Base-by-base conservation (phyloP, 257 asterid genomes). In the Petrea volubilis region DNA sequence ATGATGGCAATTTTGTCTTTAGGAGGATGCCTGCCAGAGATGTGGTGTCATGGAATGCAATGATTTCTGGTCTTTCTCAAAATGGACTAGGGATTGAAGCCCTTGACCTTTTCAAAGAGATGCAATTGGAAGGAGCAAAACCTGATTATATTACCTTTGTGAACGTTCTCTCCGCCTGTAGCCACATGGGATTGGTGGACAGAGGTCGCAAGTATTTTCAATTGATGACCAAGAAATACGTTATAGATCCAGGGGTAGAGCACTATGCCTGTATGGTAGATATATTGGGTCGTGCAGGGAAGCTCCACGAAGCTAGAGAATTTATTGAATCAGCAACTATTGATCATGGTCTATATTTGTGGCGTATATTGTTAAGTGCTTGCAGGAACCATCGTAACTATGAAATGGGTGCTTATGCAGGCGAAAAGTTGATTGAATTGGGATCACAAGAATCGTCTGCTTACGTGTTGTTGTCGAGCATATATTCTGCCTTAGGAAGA, bases 211-310 rank as follows among this genome's bases (percentile, higher is more conserved):
- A 75, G 64, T 84, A 85, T 79, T 92, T 92, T 50, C 75, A 69
- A 21, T 71, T 62, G 80, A 92, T 92, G 90, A 67, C 83, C 2
- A 62, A 67, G 28, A 80, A 88, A 56, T 90, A 85, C 47, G 82
- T 84, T 25, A n/a, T 90, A 18, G 77, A 43, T 9, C 95, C 90
- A 6, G 66, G 78, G 43, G 67, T 88, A 7, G 98, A 90, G 73
- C 97, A 92, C 75, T 82, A 88, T 18, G 97, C 98, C 0, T 92
- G 97, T 73, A 86, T 92, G 96, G 98, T 92, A 17, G 98, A 92
- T 85, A 73, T 85, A 67, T 74, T 92, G 49, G 91, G 96, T 41
- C 94, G 98, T 67, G 97, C 97, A 9, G 98, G 98, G 59, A 81
- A 81, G 82, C 94, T 92, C 34, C 40, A 49, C 0, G 91, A 90